Conservation (phyloP, 2,329 filamentous ascomycete genomes). For the Verticillium albo-atrum region DNA sequence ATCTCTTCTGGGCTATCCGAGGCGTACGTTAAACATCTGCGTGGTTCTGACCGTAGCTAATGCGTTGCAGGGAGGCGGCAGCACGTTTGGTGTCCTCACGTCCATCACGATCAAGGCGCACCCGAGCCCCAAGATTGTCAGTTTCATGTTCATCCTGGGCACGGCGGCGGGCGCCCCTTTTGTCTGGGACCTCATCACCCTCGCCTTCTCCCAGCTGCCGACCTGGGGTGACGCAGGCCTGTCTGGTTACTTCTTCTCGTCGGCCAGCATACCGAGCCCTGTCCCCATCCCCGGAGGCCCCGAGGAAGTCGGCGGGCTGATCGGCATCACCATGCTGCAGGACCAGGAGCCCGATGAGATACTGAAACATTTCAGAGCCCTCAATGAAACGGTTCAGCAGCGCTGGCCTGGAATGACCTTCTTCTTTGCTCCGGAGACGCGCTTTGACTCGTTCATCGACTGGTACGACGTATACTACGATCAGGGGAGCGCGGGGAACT, state of each 20-base stretch:
- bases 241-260: constrained; percentile 37
- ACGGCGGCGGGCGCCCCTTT: constrained; percentile 21
- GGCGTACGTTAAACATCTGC: constrained; percentile 34
- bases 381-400: constrained; percentile 30
- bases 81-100: constrained; percentile 56
- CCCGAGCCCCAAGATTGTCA: constrained; percentile 27
- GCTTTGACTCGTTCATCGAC: constrained; percentile 28
- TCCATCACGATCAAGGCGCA: constrained; percentile 52
- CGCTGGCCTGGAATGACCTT: constrained; percentile 28
- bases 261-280: constrained; percentile 28
- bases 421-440: neutral
- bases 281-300: constrained; percentile 25
- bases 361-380: constrained; percentile 23
- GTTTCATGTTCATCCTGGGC: constrained; percentile 16
- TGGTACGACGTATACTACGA: constrained; percentile 34
- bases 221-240: constrained; percentile 44
- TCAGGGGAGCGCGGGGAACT: constrained; percentile 25
- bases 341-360: constrained; percentile 16
- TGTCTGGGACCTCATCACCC: constrained; percentile 23
- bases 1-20: constrained; percentile 61
- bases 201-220: constrained; percentile 34
- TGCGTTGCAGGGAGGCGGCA: constrained; percentile 45
- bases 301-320: constrained; percentile 54
- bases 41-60: neutral
- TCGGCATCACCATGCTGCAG: constrained; percentile 71